Evolutionary conservation across 352 stramenopile species (phyloP).

Genomic region (Phytopythium ostracodes): DNA sequence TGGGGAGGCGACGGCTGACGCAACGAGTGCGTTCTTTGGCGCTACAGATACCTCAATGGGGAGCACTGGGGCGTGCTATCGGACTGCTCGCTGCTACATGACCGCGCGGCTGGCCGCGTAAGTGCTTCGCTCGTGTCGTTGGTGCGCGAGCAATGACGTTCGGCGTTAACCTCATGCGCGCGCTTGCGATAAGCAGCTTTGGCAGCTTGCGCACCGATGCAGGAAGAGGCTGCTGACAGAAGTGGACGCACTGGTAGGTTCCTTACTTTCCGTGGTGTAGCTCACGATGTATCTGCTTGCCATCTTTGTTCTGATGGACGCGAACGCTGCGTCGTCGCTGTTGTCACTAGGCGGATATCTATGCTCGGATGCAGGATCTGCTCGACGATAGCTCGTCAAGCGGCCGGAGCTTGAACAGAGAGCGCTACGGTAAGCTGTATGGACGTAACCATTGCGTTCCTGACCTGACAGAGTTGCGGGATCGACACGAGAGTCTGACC

Average conservation of each 20-base stretch:
- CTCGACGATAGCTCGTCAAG: background rate
- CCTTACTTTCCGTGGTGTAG: background rate
- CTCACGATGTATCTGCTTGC: no score
- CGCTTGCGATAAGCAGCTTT: conserved; percentile 29
- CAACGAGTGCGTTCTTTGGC: background rate
- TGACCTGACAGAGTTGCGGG: background rate
- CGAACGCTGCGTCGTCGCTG: background rate
- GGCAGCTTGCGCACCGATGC: conserved; percentile 68
- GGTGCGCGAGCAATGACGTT: background rate
- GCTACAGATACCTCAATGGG: conserved; percentile 48
- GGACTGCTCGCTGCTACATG: conserved; percentile 43
- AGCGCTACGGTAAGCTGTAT: background rate
- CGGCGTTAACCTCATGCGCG: background rate
- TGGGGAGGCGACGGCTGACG: background rate
- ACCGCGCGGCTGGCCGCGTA: conserved; percentile 45
- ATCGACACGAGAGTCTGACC: background rate
- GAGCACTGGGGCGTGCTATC: conserved; percentile 60
- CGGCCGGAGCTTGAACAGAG: background rate
- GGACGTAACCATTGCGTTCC: background rate
- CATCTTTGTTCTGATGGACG: background rate
- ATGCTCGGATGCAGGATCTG: conserved; percentile 9
- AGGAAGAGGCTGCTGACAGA: conserved; percentile 48
- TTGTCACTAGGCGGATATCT: conserved; percentile 28
- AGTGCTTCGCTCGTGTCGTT: background rate
- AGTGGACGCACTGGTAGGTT: conserved; percentile 43